A percentile compares a stretch with the other conserved stretches of the same genome.
Evolutionary conservation across 768 basidiomycete genomes (phyloP).

Genomic region (Lentinula sp.): DNA sequence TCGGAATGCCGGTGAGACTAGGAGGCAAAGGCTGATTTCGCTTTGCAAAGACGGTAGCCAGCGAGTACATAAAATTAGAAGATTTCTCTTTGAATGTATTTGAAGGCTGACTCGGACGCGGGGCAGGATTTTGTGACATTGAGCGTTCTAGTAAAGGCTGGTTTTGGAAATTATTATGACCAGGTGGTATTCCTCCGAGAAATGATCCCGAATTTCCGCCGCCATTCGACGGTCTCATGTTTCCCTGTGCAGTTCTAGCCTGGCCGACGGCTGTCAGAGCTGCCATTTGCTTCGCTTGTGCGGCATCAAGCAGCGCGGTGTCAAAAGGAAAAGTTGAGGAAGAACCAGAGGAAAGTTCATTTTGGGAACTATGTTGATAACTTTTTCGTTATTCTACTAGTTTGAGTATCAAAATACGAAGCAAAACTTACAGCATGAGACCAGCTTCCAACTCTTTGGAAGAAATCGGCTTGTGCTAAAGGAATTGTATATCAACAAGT

Average conservation of each 20-base stretch:
- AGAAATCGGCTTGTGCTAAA: background rate
- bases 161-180: constrained; percentile 21
- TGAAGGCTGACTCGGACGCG: constrained; percentile 15
- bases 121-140: constrained; percentile 29
- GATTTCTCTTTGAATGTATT: constrained; percentile 47
- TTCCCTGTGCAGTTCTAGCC: background rate
- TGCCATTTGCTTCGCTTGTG: constrained; percentile 76
- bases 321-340: constrained; percentile 30
- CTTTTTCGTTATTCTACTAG: background rate
- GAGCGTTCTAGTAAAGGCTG: constrained; percentile 35
- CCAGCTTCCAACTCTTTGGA: background rate
- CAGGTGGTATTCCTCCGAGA: constrained; percentile 54
- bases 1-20: constrained; percentile 56
- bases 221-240: constrained; percentile 28
- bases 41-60: constrained; percentile 54
- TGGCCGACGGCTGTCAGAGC: constrained; percentile 43
- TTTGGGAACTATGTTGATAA: background rate
- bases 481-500: background rate
- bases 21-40: constrained; percentile 68
- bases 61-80: constrained; percentile 51
- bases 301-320: constrained; percentile 46
- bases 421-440: constrained; percentile 22
- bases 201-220: constrained; percentile 66
- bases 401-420: background rate
- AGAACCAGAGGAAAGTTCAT: background rate